Evolutionary conservation across 2,329 filamentous ascomycete genomes (phyloP).

Genomic region (Colletotrichum musicola): DNA sequence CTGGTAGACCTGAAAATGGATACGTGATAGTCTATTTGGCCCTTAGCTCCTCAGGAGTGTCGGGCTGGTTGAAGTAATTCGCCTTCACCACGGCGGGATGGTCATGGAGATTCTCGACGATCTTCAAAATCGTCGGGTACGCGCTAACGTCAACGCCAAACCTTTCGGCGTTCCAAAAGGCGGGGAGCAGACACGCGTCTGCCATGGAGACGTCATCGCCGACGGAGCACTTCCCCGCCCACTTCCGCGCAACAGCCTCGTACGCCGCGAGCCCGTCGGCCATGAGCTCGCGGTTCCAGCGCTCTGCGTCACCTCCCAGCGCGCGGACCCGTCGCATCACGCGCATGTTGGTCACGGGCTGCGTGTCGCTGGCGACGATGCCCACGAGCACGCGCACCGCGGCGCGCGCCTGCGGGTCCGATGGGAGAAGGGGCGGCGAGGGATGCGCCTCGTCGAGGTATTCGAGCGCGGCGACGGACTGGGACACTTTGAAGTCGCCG

Average conservation of each 20-base stretch:
- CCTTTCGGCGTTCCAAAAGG: constrained; percentile 68
- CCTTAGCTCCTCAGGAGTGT: constrained; percentile 50
- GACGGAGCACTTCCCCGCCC: constrained; percentile 65
- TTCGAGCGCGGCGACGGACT: constrained; percentile 72
- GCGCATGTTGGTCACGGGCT: constrained; percentile 70
- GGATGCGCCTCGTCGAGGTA: constrained; percentile 70
- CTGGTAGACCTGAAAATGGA: no score
- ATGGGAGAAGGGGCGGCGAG: constrained; percentile 59
- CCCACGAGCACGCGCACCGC: constrained; percentile 64
- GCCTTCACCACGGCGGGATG: constrained; percentile 65
- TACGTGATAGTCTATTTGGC: constrained; percentile 6
- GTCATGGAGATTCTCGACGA: constrained; percentile 60
- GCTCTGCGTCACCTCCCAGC: constrained; percentile 56
- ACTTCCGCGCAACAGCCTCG: constrained; percentile 56
- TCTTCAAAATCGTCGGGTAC: constrained; percentile 60
- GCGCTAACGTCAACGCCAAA: constrained; percentile 64
- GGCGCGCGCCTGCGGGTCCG: constrained; percentile 58
- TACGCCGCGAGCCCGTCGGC: constrained; percentile 67
- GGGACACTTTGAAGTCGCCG: constrained; percentile 59
- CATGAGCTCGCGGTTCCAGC: constrained; percentile 67
- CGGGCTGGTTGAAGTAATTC: constrained; percentile 66
- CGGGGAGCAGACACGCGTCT: constrained; percentile 69
- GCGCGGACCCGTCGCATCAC: constrained; percentile 63
- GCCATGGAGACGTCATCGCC: constrained; percentile 69
- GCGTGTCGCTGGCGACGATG: constrained; percentile 69